Evolutionary conservation across 371 early-diverging fungal genomes (phyloP).

Genomic region (Actinomortierella ambigua): DNA sequence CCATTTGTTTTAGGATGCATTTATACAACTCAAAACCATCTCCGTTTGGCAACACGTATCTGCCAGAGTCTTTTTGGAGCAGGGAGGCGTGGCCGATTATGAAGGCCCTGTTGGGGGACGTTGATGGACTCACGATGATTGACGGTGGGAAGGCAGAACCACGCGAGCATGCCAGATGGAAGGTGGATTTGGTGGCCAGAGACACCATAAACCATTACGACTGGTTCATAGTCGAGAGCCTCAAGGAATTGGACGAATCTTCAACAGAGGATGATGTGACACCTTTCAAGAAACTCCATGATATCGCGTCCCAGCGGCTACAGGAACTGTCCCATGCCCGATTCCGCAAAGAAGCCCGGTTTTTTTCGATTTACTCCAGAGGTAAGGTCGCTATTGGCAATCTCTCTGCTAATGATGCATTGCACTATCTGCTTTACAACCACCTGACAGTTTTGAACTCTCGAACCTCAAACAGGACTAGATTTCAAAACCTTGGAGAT

Average conservation of each 20-base stretch:
- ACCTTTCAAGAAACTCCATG: slow-evolving; percentile 28
- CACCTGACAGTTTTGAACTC: slow-evolving; percentile 9
- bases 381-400: background rate
- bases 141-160: slow-evolving; percentile 26
- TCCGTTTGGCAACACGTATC: slow-evolving; percentile 24
- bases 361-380: slow-evolving; percentile 9
- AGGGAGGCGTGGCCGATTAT: slow-evolving; percentile 28
- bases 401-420: background rate
- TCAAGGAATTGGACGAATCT: slow-evolving; percentile 34
- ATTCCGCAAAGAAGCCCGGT: slow-evolving; percentile 5
- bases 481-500: slow-evolving; percentile 25
- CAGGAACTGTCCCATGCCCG: background rate
- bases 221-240: slow-evolving; percentile 29
- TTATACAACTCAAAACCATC: slow-evolving; percentile 20
- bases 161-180: slow-evolving; percentile 24
- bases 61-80: slow-evolving; percentile 29
- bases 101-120: slow-evolving; percentile 21
- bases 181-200: slow-evolving; percentile 29
- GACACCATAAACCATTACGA: slow-evolving; percentile 18
- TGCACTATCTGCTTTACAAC: slow-evolving; percentile 8
- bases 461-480: slow-evolving; percentile 14
- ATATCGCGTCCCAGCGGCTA: slow-evolving; percentile 22
- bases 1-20: slow-evolving; percentile 6
- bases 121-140: slow-evolving; percentile 29
- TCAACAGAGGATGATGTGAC: slow-evolving; percentile 21